A percentile compares a stretch with the other conserved stretches of the same genome.
Evolutionary conservation across 345 rosid genomes (phyloP).

Genomic region (Syzygium grande): DNA sequence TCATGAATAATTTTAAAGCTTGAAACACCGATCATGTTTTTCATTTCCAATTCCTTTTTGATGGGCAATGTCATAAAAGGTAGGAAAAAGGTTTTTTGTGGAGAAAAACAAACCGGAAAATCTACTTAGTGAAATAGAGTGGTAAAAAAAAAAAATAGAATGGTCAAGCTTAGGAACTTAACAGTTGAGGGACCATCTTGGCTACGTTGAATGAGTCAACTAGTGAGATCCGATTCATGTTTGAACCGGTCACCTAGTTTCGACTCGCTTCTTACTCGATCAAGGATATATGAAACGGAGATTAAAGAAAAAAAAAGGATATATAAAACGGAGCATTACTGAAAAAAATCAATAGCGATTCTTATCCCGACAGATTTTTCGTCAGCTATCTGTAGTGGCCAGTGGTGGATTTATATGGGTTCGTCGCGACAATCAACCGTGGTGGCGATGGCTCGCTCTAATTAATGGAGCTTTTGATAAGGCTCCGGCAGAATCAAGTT

Average conservation of each 20-base stretch:
- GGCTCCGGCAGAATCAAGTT: too few relatives aligned
- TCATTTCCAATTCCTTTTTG: neutral
- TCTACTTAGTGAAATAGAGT: neutral
- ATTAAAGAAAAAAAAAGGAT: too few relatives aligned
- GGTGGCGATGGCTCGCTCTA: too few relatives aligned
- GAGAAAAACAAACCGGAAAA: neutral
- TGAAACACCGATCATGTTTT: neutral
- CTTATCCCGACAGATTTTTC: too few relatives aligned
- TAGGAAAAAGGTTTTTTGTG: neutral
- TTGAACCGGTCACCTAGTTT: neutral
- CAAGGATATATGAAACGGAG: neutral
- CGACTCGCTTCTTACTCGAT: neutral
- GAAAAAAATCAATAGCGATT: too few relatives aligned
- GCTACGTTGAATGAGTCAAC: neutral
- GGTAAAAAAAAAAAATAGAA: neutral
- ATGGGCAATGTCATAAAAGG: neutral
- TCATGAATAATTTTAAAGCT: neutral
- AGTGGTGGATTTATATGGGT: too few relatives aligned
- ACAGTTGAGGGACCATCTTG: neutral
- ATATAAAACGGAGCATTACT: too few relatives aligned
- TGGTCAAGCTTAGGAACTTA: neutral
- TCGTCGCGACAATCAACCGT: too few relatives aligned
- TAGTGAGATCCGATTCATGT: neutral
- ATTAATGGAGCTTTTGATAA: too few relatives aligned
- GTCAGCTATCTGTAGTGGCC: too few relatives aligned